phyloP scores from a whole-genome alignment of 139 green algal genomes.

The Trebouxia sp. region DNA sequence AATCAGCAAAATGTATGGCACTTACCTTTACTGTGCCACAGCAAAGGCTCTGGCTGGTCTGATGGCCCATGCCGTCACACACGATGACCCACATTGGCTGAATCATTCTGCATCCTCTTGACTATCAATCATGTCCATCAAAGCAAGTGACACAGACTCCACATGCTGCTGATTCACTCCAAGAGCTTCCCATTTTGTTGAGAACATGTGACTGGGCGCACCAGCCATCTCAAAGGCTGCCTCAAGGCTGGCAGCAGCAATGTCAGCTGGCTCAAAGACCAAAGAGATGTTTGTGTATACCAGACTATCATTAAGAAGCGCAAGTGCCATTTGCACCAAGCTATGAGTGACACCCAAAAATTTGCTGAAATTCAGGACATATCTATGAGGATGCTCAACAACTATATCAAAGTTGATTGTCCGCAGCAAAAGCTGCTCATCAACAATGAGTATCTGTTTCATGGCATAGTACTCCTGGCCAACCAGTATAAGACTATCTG shows the following conservation, averaged over 20 bases:
- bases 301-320: constrained; percentile 39
- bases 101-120: neutral
- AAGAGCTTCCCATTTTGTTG: constrained; percentile 5
- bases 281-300: neutral
- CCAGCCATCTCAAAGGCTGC: neutral
- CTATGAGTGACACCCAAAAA: neutral
- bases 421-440: constrained; percentile 33
- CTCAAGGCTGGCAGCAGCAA: constrained; percentile 37
- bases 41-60: too few species aligned
- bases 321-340: constrained; percentile 17
- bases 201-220: neutral
- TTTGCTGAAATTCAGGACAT: constrained; percentile 34
- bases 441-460: constrained; percentile 39
- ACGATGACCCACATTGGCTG: too few species aligned
- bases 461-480: constrained; percentile 34
- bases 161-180: neutral
- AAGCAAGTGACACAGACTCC: neutral
- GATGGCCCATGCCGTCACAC: too few species aligned
- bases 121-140: neutral
- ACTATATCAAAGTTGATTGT: constrained; percentile 19
- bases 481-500: constrained; percentile 14
- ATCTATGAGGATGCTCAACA: constrained; percentile 43
- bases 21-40: too few species aligned
- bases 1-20: too few species aligned
- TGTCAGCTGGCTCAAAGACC: neutral